Evolutionary conservation across 345 rosid genomes (phyloP).

Genomic region (Acer negundo): DNA sequence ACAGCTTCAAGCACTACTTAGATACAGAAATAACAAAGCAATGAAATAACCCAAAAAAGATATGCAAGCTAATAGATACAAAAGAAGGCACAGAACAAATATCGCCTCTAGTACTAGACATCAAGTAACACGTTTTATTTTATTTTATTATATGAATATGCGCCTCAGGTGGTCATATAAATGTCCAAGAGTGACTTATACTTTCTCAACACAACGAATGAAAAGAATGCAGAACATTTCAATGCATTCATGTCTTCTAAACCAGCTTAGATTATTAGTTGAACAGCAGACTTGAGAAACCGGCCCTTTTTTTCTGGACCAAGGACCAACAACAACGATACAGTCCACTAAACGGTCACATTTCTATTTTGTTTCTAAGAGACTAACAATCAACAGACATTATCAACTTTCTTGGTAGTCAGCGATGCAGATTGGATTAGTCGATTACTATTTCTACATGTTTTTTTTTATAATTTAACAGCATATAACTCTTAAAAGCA

Average conservation of each 20-base stretch:
- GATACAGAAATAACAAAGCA: conserved; percentile 11
- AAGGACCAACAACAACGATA: too few species aligned
- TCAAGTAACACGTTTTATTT: neutral
- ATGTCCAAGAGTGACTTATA: neutral
- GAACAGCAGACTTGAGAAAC: too few species aligned
- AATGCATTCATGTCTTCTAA: too few species aligned
- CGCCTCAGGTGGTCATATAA: neutral
- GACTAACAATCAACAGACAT: neutral
- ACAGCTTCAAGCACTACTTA: conserved; percentile 4
- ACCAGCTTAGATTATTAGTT: too few species aligned
- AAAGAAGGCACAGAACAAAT: neutral
- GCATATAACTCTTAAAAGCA: neutral
- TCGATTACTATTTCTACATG: neutral
- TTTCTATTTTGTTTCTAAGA: too few species aligned
- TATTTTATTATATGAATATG: neutral
- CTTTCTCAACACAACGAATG: neutral
- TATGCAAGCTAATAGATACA: neutral
- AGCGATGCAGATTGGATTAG: neutral
- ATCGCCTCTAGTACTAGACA: neutral
- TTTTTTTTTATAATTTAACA: neutral
- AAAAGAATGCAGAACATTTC: too few species aligned
- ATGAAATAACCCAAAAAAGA: conserved; percentile 1
- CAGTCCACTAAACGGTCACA: too few species aligned
- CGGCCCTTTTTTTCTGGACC: too few species aligned
- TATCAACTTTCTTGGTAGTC: neutral